Evolutionary conservation across 1,284 basidiomycete species (phyloP), one percentile per base, ranked within the genome.

Genomic region (Clitocybe nebularis): DNA sequence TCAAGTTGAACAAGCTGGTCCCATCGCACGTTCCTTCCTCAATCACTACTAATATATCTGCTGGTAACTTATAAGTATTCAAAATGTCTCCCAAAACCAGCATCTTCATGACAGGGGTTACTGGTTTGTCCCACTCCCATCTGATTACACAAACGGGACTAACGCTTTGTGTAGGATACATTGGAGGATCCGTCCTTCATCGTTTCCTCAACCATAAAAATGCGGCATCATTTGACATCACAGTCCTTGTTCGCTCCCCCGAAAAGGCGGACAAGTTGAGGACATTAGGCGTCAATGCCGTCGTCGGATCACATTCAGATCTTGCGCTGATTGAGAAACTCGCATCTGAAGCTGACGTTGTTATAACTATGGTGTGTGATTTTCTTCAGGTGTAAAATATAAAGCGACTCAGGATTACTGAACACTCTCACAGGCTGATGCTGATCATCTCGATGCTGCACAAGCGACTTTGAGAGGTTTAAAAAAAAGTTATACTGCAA

Each of bases 111-210:
- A 50, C 49, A 2, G 49, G 54, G 0, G 47, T 42, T 4, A 55
- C 52, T 3, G 52, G 52, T 54, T 35, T 21, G 39, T 41, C 10
- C 13, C 10, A 5, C 6, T 21, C 17, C 13, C n/a, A 6, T 33
- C 11, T 8, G 11, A 10, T 14, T 25, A 16, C 24, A 10, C 13
- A 16, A 17, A 13, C 13, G 19, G 33, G 14, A 16, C 11, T 16
- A 9, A 10, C 3, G 1, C 14, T 5, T 19, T 23, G 5, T 11
- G 3, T 42, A 69, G 75, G 74, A 23, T 77, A 74, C 48, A 61
- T 77, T 42, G 71, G 67, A 5, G 71, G 72, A 16, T 61, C 66
- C 8, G 64, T 73, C 13, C 46, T 75, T 5, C 44, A 53, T 9
- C 64, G 57, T 11, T 59, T 74, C 29, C 57, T 75, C 24, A 34